Evolutionary conservation across 345 rosid genomes (phyloP).

Genomic region (Mallotus nudiflorus): DNA sequence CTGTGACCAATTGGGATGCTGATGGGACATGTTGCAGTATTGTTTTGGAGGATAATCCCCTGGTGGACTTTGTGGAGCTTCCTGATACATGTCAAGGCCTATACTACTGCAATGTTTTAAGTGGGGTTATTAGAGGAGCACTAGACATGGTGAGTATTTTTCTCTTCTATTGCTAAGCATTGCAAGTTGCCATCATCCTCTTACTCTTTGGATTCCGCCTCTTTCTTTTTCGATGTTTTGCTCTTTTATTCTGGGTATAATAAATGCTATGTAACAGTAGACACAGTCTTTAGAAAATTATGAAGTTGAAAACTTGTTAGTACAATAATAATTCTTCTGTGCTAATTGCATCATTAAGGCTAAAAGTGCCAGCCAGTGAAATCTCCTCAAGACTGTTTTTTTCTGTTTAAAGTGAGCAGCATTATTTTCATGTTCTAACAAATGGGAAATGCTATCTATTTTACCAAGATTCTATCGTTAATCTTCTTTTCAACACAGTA

Average conservation of each 20-base stretch:
- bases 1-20: constrained; percentile 79
- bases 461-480: neutral
- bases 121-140: constrained; percentile 91
- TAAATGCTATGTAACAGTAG: no score
- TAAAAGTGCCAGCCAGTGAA: neutral
- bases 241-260: no score
- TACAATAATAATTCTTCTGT: no score
- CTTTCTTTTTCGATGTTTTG: no score
- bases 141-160: constrained; percentile 71
- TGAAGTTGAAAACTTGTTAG: no score
- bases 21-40: constrained; percentile 87
- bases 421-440: neutral
- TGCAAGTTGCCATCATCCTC: no score
- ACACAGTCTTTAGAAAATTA: no score
- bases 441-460: neutral
- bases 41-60: constrained; percentile 85
- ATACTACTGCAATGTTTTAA: constrained; percentile 79
- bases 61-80: constrained; percentile 92
- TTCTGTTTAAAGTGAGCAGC: neutral
- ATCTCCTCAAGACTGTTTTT: neutral
- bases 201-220: no score
- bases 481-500: neutral
- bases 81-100: constrained; percentile 96
- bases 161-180: neutral
- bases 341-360: neutral